These are phyloP conservation scores for Pythium monospermum DNA, from an alignment of 352 stramenopile genomes.

Conservation along the genomic window DNA sequence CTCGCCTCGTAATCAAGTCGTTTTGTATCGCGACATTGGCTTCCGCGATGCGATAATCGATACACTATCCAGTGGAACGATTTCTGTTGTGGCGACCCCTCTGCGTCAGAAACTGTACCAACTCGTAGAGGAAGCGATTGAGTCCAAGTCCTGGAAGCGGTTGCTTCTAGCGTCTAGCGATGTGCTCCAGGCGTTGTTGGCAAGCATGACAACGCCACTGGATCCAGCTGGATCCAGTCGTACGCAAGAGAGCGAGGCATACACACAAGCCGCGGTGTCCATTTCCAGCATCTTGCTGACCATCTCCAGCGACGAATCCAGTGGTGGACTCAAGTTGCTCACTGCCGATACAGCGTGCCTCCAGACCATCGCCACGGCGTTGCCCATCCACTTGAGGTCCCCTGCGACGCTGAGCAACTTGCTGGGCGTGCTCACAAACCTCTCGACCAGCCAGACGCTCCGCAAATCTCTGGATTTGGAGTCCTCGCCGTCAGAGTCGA, in stretches of 20 bases:
- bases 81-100: slow-evolving; percentile 3
- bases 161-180: neutral
- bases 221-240: neutral
- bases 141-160: slow-evolving; percentile 51
- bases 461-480: slow-evolving; percentile 12
- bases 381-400: slow-evolving; percentile 2
- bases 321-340: slow-evolving; percentile 26
- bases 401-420: slow-evolving; percentile 25
- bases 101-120: slow-evolving; percentile 30
- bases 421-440: slow-evolving; percentile 52
- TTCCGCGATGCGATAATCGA: slow-evolving; percentile 22
- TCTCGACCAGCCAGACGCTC: slow-evolving; percentile 35
- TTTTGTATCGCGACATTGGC: slow-evolving; percentile 32
- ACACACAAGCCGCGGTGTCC: slow-evolving; percentile 8
- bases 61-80: neutral
- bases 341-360: slow-evolving; percentile 10
- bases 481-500: too few species aligned
- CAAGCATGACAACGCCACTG: neutral
- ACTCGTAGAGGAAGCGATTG: slow-evolving; percentile 43
- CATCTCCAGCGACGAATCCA: slow-evolving; percentile 33
- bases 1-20: slow-evolving; percentile 53
- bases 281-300: slow-evolving; percentile 51
- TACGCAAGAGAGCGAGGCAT: neutral
- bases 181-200: neutral
- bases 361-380: slow-evolving; percentile 1